These are phyloP conservation scores for Fomitopsis pinicola DNA, from an alignment of 1,284 basidiomycete genomes.

Conservation along the genomic window DNA sequence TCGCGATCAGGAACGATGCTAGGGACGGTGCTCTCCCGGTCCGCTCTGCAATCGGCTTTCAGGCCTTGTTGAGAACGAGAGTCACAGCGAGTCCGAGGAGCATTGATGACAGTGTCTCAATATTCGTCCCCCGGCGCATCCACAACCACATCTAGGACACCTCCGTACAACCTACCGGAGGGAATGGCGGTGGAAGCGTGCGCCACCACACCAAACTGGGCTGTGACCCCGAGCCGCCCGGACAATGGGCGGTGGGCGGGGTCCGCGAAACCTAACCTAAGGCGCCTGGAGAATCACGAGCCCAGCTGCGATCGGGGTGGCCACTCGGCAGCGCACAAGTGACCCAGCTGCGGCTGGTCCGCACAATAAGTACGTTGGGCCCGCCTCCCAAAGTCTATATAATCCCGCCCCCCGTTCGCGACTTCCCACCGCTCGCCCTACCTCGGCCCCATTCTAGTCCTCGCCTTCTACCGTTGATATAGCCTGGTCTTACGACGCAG, in stretches of 20 bases:
- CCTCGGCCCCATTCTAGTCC: neutral
- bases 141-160: neutral
- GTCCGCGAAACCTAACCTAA: neutral
- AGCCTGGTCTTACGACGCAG: neutral
- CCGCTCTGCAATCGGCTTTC: too few species aligned
- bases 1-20: too few species aligned
- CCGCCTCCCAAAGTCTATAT: neutral
- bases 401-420: neutral
- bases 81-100: too few species aligned
- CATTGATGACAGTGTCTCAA: too few species aligned
- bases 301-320: neutral
- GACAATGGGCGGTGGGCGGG: neutral
- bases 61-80: too few species aligned
- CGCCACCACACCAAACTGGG: neutral
- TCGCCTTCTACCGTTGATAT: too few species aligned
- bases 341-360: neutral
- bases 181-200: neutral
- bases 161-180: neutral
- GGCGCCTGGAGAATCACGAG: neutral
- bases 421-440: neutral
- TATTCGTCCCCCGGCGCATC: too few species aligned
- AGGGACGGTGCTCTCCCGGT: too few species aligned
- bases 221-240: neutral
- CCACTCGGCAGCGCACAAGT: neutral
- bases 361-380: neutral